Conservation (phyloP, 108 stramenopile species). For the Fragilaria crotonensis region DNA sequence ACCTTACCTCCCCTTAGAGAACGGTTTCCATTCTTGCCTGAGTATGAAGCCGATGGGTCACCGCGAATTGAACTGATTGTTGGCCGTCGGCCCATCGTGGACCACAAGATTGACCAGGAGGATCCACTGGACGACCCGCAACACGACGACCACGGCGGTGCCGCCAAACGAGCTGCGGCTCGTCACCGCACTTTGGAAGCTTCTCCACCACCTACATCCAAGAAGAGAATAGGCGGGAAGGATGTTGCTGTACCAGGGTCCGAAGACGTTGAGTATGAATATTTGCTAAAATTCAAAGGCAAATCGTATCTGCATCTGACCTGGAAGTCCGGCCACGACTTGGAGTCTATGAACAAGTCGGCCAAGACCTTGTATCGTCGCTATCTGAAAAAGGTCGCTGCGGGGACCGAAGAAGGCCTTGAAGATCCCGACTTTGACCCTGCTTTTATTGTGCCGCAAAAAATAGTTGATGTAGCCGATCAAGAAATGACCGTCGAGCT, state of each 20-base stretch:
- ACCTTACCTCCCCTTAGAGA: slow-evolving; percentile 66
- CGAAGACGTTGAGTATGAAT: slow-evolving; percentile 82
- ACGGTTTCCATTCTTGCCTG: slow-evolving; percentile 85
- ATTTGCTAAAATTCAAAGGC: slow-evolving; percentile 93
- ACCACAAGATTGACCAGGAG: slow-evolving; percentile 18
- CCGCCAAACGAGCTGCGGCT: slow-evolving; percentile 1
- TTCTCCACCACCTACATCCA: background rate
- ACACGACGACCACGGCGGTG: slow-evolving; percentile 17
- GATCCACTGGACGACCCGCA: background rate
- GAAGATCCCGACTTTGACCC: slow-evolving; percentile 88
- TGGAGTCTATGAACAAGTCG: slow-evolving; percentile 80
- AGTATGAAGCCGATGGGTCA: slow-evolving; percentile 88
- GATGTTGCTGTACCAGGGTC: background rate
- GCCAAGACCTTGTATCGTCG: slow-evolving; percentile 83
- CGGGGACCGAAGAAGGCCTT: slow-evolving; percentile 60
- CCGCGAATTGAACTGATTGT: slow-evolving; percentile 89
- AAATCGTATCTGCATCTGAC: slow-evolving; percentile 86
- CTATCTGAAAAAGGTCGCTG: slow-evolving; percentile 79
- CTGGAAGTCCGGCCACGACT: slow-evolving; percentile 78
- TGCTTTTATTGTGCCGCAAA: slow-evolving; percentile 63
- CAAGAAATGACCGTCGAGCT: slow-evolving; percentile 77
- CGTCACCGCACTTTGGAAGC: background rate
- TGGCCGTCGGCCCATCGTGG: slow-evolving; percentile 83
- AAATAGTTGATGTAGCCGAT: slow-evolving; percentile 82
- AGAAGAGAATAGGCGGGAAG: slow-evolving; percentile 2